Evolutionary conservation across 345 rosid species (phyloP), one percentile per base, ranked within the genome.

Genomic region (Arabidopsis arenosa): DNA sequence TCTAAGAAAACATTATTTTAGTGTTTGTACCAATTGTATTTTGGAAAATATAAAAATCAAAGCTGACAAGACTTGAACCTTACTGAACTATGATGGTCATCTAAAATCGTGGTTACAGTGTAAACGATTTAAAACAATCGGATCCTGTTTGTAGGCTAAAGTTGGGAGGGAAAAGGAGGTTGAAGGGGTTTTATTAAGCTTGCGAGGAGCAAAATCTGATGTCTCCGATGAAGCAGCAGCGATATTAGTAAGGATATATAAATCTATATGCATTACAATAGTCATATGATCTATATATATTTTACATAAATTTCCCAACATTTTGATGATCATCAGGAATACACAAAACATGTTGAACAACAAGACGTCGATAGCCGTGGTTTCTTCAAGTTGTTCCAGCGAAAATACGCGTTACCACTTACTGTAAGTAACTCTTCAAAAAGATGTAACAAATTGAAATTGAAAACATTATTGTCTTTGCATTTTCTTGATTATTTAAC

Each of bases 161-260:
- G 74, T 66, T 0, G 81, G 81, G 23, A 72, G 73, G 10, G 77
- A 58, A 52, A 66, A 53, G 6, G 78, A 79, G 36, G 77, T 73
- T 5, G 60, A 67, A n/a, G 65, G 14, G 6, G 74, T 68, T 52
- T 45, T 79, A 12, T 36, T 60, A 73, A 67, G 64, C 55, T 2
- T 73, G 23, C 21, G 81, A 33, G 81, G 81, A 53, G 44, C 28
- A 17, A 62, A 45, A 6, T 39, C 75, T 51, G 81, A 79, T 67
- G 48, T 73, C 40, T 79, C 78, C 11, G 75, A 79, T 15, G 81
- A 79, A 79, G 70, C 75, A 67, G 14, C 66, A 53, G 61, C 73
- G 66, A 79, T 79, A 51, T 73, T 73, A 54, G 81, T 79, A 79
- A 73, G 65, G 1, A 35, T 33, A 2, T 43, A 39, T 44, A 15